Evolutionary conservation across 257 asterid genomes (phyloP).

Genomic region (Plantago elongata): DNA sequence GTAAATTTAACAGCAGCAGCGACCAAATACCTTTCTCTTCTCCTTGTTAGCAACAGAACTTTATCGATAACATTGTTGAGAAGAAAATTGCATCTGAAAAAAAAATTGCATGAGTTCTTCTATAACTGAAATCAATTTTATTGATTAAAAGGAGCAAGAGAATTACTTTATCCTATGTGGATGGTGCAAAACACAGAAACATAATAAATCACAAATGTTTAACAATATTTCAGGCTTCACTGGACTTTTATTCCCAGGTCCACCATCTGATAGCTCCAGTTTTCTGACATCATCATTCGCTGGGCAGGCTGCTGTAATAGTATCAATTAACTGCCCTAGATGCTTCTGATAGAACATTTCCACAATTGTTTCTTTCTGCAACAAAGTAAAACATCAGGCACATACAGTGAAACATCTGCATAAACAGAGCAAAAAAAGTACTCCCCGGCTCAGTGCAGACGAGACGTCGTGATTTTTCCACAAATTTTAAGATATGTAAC

Average conservation of each 20-base stretch:
- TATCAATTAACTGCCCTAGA: slow-evolving; percentile 74
- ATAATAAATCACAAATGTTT: slow-evolving; percentile 84
- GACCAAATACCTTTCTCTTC: slow-evolving; percentile 86
- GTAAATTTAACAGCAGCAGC: slow-evolving; percentile 90
- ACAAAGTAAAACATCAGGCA: slow-evolving; percentile 24
- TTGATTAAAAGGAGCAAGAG: slow-evolving; percentile 14
- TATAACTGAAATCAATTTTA: slow-evolving; percentile 1
- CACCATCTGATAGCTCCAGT: slow-evolving; percentile 39
- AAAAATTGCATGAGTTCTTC: slow-evolving; percentile 9
- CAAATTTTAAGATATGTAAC: no score
- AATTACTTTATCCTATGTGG: slow-evolving; percentile 83
- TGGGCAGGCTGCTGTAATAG: slow-evolving; percentile 63
- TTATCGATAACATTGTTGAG: slow-evolving; percentile 79
- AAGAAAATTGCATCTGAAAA: slow-evolving; percentile 79
- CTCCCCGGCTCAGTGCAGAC: no score
- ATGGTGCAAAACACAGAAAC: slow-evolving; percentile 91
- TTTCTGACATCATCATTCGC: slow-evolving; percentile 27
- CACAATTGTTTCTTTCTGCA: slow-evolving; percentile 49
- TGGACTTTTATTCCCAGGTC: slow-evolving; percentile 36
- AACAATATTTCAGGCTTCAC: slow-evolving; percentile 83
- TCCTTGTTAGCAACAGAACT: slow-evolving; percentile 70
- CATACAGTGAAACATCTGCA: neutral
- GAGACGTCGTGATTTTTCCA: no score
- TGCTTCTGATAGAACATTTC: slow-evolving; percentile 91
- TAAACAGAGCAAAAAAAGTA: no score